phyloP scores from a whole-genome alignment of 768 basidiomycete genomes.

The Russula lepida region DNA sequence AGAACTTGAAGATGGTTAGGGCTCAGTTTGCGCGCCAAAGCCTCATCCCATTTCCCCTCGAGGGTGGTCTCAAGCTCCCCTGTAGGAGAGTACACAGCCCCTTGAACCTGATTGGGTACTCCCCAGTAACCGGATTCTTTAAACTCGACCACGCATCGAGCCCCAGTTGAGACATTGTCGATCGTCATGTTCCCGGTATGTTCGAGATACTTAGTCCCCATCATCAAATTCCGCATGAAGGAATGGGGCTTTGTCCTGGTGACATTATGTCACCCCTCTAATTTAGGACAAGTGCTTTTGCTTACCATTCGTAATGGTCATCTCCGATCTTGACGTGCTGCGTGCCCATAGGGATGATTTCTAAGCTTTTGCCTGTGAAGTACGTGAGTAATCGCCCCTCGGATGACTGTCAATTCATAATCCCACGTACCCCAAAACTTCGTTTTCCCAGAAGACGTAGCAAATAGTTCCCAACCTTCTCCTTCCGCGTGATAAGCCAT shows the following conservation, averaged over 20 bases:
- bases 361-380: conserved; percentile 70
- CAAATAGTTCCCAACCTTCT: conserved; percentile 62
- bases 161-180: conserved; percentile 47
- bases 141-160: conserved; percentile 69
- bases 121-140: conserved; percentile 83
- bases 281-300: background rate
- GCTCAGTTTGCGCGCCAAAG: conserved; percentile 60
- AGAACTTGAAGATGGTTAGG: conserved; percentile 62
- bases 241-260: conserved; percentile 78
- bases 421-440: conserved; percentile 76
- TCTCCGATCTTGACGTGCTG: conserved; percentile 58
- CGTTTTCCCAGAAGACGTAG: conserved; percentile 74
- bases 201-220: conserved; percentile 86
- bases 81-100: conserved; percentile 44
- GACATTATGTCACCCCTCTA: background rate
- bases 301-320: conserved; percentile 67
- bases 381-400: conserved; percentile 19
- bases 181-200: conserved; percentile 76
- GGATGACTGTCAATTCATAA: conserved; percentile 5
- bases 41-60: conserved; percentile 91
- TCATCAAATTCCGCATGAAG: conserved; percentile 83
- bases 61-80: conserved; percentile 51
- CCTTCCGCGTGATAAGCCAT: conserved; percentile 84
- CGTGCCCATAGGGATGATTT: conserved; percentile 73
- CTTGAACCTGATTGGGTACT: conserved; percentile 62